Percentiles rank a stretch among this genome's conserved stretches.
Conservation (phyloP, 768 basidiomycete genomes). For the Holtermannia corniformis region DNA sequence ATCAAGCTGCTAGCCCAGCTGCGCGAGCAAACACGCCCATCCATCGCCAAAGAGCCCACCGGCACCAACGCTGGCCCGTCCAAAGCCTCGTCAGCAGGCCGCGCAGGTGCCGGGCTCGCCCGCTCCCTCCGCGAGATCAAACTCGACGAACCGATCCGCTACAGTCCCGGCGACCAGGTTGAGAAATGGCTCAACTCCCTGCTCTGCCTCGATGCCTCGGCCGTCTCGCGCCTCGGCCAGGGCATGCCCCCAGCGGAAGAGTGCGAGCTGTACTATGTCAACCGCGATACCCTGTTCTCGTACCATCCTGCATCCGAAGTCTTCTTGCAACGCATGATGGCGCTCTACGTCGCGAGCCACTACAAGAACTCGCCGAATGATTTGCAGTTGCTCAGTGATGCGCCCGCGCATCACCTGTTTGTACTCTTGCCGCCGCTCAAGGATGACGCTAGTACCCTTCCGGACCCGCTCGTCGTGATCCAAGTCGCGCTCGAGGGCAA, state of each 20-base stretch:
- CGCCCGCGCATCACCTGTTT: slow-evolving; percentile 92
- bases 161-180: slow-evolving; percentile 71
- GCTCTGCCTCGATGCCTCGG: slow-evolving; percentile 80
- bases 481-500: slow-evolving; percentile 94
- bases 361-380: slow-evolving; percentile 99
- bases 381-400: slow-evolving; percentile 91
- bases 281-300: slow-evolving; percentile 90
- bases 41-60: slow-evolving; percentile 55
- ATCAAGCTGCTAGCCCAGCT: slow-evolving; percentile 96
- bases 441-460: slow-evolving; percentile 79
- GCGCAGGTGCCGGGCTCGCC: slow-evolving; percentile 41
- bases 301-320: slow-evolving; percentile 96
- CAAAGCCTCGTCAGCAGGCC: slow-evolving; percentile 39
- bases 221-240: slow-evolving; percentile 44
- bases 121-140: slow-evolving; percentile 85
- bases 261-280: slow-evolving; percentile 92
- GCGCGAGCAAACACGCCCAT: slow-evolving; percentile 77
- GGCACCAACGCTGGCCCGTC: slow-evolving; percentile 42
- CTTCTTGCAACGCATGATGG: slow-evolving; percentile 97
- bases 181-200: slow-evolving; percentile 89
- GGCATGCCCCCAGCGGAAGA: slow-evolving; percentile 91
- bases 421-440: slow-evolving; percentile 87
- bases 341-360: slow-evolving; percentile 90
- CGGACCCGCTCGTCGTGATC: slow-evolving; percentile 88
- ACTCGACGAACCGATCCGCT: slow-evolving; percentile 89